These are phyloP conservation scores for Nakazawaea sp. DNA, from an alignment of 805 yeast genomes.

Conservation along the genomic window DNA sequence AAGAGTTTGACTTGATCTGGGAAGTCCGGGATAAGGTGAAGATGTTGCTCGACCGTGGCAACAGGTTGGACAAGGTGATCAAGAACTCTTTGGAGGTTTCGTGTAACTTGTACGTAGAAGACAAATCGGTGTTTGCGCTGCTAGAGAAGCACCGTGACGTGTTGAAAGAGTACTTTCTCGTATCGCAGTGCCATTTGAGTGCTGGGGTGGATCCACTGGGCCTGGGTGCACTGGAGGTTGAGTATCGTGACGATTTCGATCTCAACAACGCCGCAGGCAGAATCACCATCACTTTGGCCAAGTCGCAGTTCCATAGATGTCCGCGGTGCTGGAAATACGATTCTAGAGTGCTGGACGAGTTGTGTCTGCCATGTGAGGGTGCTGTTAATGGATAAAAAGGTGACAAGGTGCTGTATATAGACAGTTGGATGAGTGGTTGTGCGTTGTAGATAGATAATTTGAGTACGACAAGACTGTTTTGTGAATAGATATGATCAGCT, in stretches of 20 bases:
- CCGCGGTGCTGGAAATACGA: slow-evolving; percentile 92
- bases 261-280: slow-evolving; percentile 22
- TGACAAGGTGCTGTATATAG: too few species aligned
- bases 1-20: slow-evolving; percentile 40
- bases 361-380: slow-evolving; percentile 64
- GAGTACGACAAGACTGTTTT: too few species aligned
- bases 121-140: slow-evolving; percentile 9
- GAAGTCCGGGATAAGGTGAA: slow-evolving; percentile 41
- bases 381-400: too few species aligned
- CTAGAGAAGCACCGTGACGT: slow-evolving; percentile 30
- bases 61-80: slow-evolving; percentile 41
- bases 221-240: slow-evolving; percentile 2
- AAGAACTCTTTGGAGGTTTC: slow-evolving; percentile 56
- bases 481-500: too few species aligned
- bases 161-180: slow-evolving; percentile 52
- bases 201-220: background rate
- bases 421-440: too few species aligned
- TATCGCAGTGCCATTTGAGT: slow-evolving; percentile 45
- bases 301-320: slow-evolving; percentile 48
- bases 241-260: slow-evolving; percentile 22
- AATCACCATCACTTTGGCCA: slow-evolving; percentile 30
- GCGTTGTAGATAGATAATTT: too few species aligned
- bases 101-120: slow-evolving; percentile 27
- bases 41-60: slow-evolving; percentile 47
- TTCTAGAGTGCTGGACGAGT: slow-evolving; percentile 37